A percentile compares a stretch with the other conserved stretches of the same genome.
Evolutionary conservation across 2,329 filamentous ascomycete genomes (phyloP).

Genomic region (Alternaria brassicae): DNA sequence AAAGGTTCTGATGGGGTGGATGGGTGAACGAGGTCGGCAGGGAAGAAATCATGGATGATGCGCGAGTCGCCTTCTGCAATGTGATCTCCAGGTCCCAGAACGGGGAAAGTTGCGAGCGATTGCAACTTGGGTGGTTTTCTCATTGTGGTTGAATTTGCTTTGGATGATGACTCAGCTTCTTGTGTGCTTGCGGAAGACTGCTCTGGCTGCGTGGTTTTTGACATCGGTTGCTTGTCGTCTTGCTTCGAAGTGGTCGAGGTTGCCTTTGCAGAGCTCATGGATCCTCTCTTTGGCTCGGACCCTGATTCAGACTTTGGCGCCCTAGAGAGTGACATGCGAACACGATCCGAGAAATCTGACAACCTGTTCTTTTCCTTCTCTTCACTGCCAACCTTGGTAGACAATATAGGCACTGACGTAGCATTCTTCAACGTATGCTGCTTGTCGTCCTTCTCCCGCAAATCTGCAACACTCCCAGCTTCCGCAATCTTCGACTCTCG

Average conservation of each 20-base stretch:
- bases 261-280: conserved; percentile 14
- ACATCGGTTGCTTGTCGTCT: conserved; percentile 8
- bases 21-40: conserved; percentile 46
- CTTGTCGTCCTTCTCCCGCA: conserved; percentile 32
- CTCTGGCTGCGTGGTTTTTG: conserved; percentile 7
- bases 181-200: background rate
- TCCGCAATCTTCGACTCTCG: conserved; percentile 28
- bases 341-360: conserved; percentile 31
- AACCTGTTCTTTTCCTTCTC: conserved; percentile 31
- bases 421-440: conserved; percentile 40
- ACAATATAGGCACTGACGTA: conserved; percentile 37
- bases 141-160: conserved; percentile 12
- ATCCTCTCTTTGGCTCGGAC: conserved; percentile 30
- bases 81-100: conserved; percentile 58
- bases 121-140: conserved; percentile 43
- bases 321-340: conserved; percentile 36
- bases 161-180: background rate
- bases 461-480: conserved; percentile 39
- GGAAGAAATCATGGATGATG: conserved; percentile 74
- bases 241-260: conserved; percentile 14
- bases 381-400: conserved; percentile 15
- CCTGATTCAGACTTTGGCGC: conserved; percentile 34
- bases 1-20: conserved; percentile 50
- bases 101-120: conserved; percentile 48
- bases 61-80: conserved; percentile 84